phyloP scores from a whole-genome alignment of 768 basidiomycete genomes.

The Phaeotremella fagi region DNA sequence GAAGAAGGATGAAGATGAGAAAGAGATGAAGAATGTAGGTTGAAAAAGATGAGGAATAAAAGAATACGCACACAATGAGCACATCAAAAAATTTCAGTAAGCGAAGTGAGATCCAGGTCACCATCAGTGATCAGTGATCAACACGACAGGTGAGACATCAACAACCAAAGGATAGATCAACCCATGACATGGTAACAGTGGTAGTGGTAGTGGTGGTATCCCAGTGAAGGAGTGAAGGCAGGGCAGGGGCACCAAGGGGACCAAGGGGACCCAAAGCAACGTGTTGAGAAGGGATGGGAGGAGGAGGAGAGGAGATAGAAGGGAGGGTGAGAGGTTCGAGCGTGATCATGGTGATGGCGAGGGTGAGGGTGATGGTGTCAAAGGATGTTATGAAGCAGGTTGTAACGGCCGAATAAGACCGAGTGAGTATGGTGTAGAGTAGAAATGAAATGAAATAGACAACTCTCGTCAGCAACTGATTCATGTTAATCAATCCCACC shows the following conservation, averaged over 20 bases:
- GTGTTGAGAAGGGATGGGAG: background rate
- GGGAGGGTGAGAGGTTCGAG: background rate
- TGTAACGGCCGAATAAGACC: background rate
- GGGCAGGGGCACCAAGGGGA: background rate
- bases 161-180: background rate
- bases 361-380: slow-evolving; percentile 1
- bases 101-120: too few species aligned
- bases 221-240: slow-evolving; percentile 1
- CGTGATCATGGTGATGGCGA: slow-evolving; percentile 3
- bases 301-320: background rate
- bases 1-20: too few species aligned
- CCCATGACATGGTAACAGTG: too few species aligned
- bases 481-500: background rate
- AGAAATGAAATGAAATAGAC: background rate
- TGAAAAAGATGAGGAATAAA: too few species aligned
- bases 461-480: background rate
- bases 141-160: background rate
- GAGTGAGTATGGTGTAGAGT: background rate
- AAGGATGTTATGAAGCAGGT: background rate
- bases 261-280: background rate
- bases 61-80: too few species aligned
- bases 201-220: background rate
- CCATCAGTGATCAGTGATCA: background rate
- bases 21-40: too few species aligned
- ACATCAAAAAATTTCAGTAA: too few species aligned